Base-by-base conservation (phyloP, 2,329 filamentous ascomycete genomes). In the Samsoniella hepiali region DNA sequence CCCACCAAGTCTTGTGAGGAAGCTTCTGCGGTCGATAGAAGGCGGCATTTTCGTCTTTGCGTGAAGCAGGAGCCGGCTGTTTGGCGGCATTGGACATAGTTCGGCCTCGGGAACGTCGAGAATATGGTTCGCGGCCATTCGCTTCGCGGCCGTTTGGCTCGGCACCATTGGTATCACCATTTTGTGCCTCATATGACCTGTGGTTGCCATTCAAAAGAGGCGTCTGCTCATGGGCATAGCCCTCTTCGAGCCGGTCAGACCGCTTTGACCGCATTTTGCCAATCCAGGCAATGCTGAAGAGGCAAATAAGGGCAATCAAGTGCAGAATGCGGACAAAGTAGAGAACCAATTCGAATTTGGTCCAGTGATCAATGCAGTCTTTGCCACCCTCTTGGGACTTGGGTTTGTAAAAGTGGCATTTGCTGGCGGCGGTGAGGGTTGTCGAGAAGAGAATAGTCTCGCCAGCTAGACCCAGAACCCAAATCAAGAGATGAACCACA, bases 1-100 rank as follows among this genome's bases (percentile, higher is more conserved):
- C 93, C 87, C 91, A 96, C 95, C 95, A 99, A 59, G 88, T 95
- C 68, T 91, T 92, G 69, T 91, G 90, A 3, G 92, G 93, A 9
- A 92, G 85, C 67, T 91, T 94, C 44, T 90, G 89, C 2, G 93
- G 93, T 69, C 94, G 89, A 74, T 96, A 96, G 81, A 96, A 98
- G 6, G 91, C 91, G 10, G 89, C 87, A 31, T 86, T 85, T 58
- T 86, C 84, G 64, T 91, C 88, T 66, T 79, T 80, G 44, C 69
- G 70, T n/a, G 68, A 74, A 68, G 63, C 76, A 68, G 63, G 38
- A 7, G 32, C 44, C 2, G 67, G 63, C 4, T 70, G 58, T 63
- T 71, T 75, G 49, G 77, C 76, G 61, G 79, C 78, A 51, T 74
- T 77, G 22, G 75, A 77, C 40, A 74, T 73, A 36, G 75, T 76